A percentile compares a stretch with the other conserved stretches of the same genome.
phyloP scores from a whole-genome alignment of 257 asterid species.

The Anisodus acutangulus region DNA sequence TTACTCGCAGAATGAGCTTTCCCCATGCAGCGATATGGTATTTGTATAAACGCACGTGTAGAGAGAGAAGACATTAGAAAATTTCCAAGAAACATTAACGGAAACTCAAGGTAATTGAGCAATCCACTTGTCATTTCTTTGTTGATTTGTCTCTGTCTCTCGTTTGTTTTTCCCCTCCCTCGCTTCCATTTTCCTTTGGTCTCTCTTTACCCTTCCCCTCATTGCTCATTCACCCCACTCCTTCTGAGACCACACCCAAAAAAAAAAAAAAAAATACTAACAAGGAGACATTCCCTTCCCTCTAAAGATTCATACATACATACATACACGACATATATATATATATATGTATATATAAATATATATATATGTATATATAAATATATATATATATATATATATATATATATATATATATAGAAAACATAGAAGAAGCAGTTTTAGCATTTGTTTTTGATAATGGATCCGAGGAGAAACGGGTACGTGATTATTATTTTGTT shows the following conservation, averaged over 20 bases:
- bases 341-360: neutral
- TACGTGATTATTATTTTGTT: neutral
- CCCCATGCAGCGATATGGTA: too few species aligned
- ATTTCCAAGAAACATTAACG: conserved; percentile 1
- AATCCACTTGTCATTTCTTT: conserved; percentile 27
- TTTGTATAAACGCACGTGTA: too few species aligned
- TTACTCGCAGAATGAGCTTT: too few species aligned
- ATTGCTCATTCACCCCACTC: neutral
- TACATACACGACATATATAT: too few species aligned
- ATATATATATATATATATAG: neutral
- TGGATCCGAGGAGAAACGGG: conserved; percentile 1
- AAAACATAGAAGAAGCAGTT: neutral
- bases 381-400: too few species aligned
- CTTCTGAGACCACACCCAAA: neutral
- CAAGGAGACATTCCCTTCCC: neutral
- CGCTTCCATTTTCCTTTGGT: neutral
- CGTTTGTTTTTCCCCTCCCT: neutral
- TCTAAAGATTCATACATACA: neutral
- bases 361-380: too few species aligned
- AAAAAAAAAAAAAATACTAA: neutral
- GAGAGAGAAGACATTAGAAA: neutral
- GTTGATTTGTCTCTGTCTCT: neutral
- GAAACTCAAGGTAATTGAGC: neutral
- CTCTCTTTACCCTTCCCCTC: neutral
- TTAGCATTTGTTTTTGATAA: neutral